Conservation (phyloP, 192 early-diverging fungal species). For the Umbelopsis sp. region DNA sequence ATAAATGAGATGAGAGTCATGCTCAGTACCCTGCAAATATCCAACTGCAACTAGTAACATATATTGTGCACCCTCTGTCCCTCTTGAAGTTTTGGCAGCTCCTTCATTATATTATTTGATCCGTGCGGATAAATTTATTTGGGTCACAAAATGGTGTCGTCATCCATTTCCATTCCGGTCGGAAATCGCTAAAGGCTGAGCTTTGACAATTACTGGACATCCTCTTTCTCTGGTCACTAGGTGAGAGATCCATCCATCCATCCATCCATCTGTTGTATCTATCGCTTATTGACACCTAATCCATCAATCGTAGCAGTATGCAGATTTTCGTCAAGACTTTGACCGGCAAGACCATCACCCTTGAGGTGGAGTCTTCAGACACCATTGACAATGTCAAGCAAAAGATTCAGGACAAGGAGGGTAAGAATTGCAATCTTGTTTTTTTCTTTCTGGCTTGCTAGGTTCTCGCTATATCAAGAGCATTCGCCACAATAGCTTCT, state of each 20-base stretch:
- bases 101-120: too few relatives aligned
- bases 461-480: too few relatives aligned
- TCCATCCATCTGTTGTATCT: background rate
- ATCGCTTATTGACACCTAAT: background rate
- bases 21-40: too few relatives aligned
- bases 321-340: conserved; percentile 72
- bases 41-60: too few relatives aligned
- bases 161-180: background rate
- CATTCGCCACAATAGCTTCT: too few relatives aligned
- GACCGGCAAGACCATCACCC: conserved; percentile 68
- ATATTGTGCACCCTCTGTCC: too few relatives aligned
- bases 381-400: conserved; percentile 54
- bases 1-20: too few relatives aligned
- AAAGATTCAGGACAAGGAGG: conserved; percentile 51
- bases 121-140: background rate
- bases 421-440: conserved; percentile 32
- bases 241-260: conserved; percentile 18
- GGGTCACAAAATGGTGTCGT: background rate
- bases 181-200: background rate
- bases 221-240: conserved; percentile 20
- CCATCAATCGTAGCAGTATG: conserved; percentile 38
- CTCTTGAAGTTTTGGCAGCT: too few relatives aligned
- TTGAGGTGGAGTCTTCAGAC: conserved; percentile 65
- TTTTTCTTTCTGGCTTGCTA: too few relatives aligned
- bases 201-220: background rate